Percentiles rank a stretch among this genome's conserved stretches.
These are phyloP conservation scores for Amanita brunnescens DNA, from an alignment of 768 basidiomycete species.

Conservation along the genomic window DNA sequence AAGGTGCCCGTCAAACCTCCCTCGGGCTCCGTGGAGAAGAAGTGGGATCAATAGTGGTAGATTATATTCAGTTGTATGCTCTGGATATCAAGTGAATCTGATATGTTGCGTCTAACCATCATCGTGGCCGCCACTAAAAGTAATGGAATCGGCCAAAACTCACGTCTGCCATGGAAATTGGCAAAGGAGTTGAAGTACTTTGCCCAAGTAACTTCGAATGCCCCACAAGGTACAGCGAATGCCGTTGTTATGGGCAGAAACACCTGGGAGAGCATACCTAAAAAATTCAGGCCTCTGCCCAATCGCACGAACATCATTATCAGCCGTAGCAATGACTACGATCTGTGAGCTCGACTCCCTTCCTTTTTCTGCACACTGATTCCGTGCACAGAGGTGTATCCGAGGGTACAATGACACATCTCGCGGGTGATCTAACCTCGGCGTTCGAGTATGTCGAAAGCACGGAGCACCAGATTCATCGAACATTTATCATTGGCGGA, in stretches of 20 bases:
- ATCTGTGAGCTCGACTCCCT: conserved; percentile 41
- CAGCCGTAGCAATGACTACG: conserved; percentile 48
- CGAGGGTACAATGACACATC: conserved; percentile 21
- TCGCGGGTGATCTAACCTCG: conserved; percentile 32
- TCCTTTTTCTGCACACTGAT: neutral
- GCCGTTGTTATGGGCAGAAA: conserved; percentile 92
- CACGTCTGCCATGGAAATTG: conserved; percentile 80
- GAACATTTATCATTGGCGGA: conserved; percentile 88
- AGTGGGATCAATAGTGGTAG: conserved; percentile 38
- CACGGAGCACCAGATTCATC: conserved; percentile 21
- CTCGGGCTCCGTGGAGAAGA: conserved; percentile 74
- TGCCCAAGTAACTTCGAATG: conserved; percentile 60
- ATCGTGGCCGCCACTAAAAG: conserved; percentile 86
- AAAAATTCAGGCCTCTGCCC: conserved; percentile 71
- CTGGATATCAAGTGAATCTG: conserved; percentile 2
- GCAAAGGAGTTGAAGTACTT: conserved; percentile 91
- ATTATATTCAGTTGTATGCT: neutral
- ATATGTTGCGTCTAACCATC: conserved; percentile 71
- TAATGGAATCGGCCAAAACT: conserved; percentile 81
- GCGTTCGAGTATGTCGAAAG: conserved; percentile 26
- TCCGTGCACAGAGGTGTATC: conserved; percentile 10
- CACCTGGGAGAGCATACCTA: conserved; percentile 96
- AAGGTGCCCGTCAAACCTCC: conserved; percentile 78
- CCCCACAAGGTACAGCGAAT: conserved; percentile 51
- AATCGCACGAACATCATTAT: conserved; percentile 74